Base-by-base conservation (phyloP, 2,329 filamentous ascomycete species). In the Zymoseptoria pseudotritici region DNA sequence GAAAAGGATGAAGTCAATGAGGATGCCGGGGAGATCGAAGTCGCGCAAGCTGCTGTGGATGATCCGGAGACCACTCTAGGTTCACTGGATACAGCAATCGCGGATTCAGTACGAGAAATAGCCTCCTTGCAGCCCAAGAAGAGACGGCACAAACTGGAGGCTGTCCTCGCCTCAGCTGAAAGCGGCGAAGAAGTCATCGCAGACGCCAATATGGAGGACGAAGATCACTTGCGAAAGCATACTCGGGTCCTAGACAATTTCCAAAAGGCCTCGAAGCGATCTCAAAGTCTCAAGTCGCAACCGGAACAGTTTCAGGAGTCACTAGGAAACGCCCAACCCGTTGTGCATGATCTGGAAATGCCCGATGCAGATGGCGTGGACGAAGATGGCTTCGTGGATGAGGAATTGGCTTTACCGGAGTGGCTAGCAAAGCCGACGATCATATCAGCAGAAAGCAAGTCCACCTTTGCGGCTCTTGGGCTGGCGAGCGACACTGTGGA, bases 401-500 rank as follows among this genome's bases (percentile, higher is more conserved):
- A 59, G 36, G 50, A 61, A 22, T 56, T 87, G 2, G 82, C 89
- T 0, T 79, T 96, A 2, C 93, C 93, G 0, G 67, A 80, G 2
- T 97, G 93, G 93, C 80, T 97, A 11, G 85, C 88, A 4, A 82
- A 86, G 11, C 91, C 92, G 0, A 82, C 88, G n/a, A 81, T 83
- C 24, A 85, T 91, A 3, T 80, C 86, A 0, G 80, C 85, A 8
- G 80, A 84, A 4, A 80, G 82, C 9, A 82, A 78, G 31, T 77
- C 79, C 0, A 77, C 84, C 0, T 96, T 96, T 66, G 71, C 76
- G 1, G 78, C 83, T 4, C 75, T 94, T 0, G 85, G 85, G 0
- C 81, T 96, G 46, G 76, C 83, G 17, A 69, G 80, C 4, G 83
- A 84, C 52, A 80, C 86, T 8, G 77, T 86, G 1, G 80, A 83